A percentile compares a stretch with the other conserved stretches of the same genome.
These are phyloP conservation scores for Myxozyma neotropica DNA, from an alignment of 805 yeast genomes.

Conservation along the genomic window DNA sequence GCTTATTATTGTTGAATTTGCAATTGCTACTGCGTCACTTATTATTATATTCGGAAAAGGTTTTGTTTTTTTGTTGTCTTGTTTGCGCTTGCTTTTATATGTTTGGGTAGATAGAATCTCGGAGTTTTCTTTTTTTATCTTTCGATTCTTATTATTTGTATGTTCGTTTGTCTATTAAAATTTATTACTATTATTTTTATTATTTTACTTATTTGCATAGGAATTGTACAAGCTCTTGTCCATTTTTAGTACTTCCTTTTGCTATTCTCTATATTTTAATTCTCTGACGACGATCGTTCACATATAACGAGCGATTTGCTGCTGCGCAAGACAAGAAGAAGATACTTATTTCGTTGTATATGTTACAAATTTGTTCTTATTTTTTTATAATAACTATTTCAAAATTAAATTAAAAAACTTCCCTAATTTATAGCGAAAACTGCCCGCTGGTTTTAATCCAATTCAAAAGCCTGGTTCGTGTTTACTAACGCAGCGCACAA, in stretches of 20 bases:
- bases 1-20: neutral
- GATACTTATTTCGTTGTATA: too few species aligned
- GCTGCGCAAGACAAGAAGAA: too few species aligned
- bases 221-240: neutral
- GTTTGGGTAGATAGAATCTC: neutral
- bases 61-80: too few species aligned
- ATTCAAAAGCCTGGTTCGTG: too few species aligned
- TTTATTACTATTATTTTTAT: neutral
- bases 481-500: too few species aligned
- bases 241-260: neutral
- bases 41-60: neutral
- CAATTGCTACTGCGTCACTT: neutral
- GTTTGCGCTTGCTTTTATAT: neutral
- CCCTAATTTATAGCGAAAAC: too few species aligned
- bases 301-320: neutral
- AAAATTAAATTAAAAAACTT: too few species aligned
- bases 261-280: neutral
- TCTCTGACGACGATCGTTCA: neutral
- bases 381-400: too few species aligned
- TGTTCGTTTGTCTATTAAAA: neutral
- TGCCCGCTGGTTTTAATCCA: too few species aligned
- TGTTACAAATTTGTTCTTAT: too few species aligned
- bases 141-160: neutral
- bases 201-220: neutral
- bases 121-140: neutral